Base-by-base conservation (phyloP, 805 yeast species). In the Wickerhamomyces chambardii region DNA sequence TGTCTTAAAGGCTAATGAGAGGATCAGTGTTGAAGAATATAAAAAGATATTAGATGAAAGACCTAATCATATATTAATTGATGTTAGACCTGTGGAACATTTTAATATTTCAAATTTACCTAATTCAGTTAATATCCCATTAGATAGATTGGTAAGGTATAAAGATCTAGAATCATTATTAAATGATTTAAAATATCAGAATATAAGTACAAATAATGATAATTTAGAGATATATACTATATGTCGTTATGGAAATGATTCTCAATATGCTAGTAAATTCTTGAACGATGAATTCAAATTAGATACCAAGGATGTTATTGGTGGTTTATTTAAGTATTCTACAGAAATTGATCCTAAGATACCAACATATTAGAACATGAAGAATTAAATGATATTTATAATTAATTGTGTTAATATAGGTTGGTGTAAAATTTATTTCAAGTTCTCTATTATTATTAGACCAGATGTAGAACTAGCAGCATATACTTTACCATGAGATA, bases 171-270 rank as follows among this genome's bases (percentile, higher is more conserved):
- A 45, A 19, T 49, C 58, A 25, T 40, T 56, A 11, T 8, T n/a
- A 7, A 14, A 24, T n/a, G 24, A n/a, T 21, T 21, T 21, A 21
- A 12, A 24, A 24, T 4, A 24, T 24, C n/a, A 7, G 47, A 45
- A 50, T 5, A 52, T 63, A 4, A 59, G 61, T 22, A 31, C 45
- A 3, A 19, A 19, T n/a, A n/a, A n/a, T n/a, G n/a, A 21, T 21
- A 21, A 36, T 6, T 48, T 63, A n/a, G 61, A 61, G 1, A 53
- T 83, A 0, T 70, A 66, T 36, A 82, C 86, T 0, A 64, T 90
- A 15, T 92, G 98, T 56, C 67, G 97, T 24, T 78, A 68, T 50
- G 98, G 98, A 9, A 87, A 85, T 54, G 97, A 92, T 53, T 89
- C 97, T 0, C 87, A 84, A 48, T 55, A 75, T 15, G 94, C 95